Percentiles rank a stretch among this genome's conserved stretches.
These are phyloP conservation scores for Solanum ossicruentum DNA, from an alignment of 257 asterid genomes.

Conservation along the genomic window DNA sequence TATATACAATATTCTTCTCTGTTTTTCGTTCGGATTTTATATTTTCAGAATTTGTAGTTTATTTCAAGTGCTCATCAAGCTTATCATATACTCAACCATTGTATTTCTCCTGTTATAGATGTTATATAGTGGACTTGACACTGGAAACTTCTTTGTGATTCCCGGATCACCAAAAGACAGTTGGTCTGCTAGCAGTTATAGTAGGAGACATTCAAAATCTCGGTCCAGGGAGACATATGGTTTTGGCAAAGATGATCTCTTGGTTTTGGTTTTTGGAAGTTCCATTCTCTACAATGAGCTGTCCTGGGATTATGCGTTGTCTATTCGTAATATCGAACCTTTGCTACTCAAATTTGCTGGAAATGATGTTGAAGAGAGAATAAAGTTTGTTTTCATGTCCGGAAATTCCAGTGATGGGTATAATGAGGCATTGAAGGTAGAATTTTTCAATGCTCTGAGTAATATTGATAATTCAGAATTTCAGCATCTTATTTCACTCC, in stretches of 20 bases:
- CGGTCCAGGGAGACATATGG: constrained; percentile 66
- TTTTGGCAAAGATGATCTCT: constrained; percentile 49
- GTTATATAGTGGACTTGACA: constrained; percentile 82
- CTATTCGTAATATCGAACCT: constrained; percentile 70
- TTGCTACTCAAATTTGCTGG: constrained; percentile 66
- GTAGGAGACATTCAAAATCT: constrained; percentile 63
- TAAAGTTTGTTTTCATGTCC: constrained; percentile 63
- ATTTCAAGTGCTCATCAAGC: background rate
- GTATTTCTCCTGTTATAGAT: constrained; percentile 60
- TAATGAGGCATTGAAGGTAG: constrained; percentile 72
- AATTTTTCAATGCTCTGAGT: background rate
- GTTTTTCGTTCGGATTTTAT: background rate
- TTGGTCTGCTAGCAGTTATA: constrained; percentile 91
- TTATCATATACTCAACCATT: constrained; percentile 21
- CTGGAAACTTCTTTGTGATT: constrained; percentile 97
- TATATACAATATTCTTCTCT: constrained; percentile 19
- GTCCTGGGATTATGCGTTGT: constrained; percentile 72
- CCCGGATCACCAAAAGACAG: constrained; percentile 90
- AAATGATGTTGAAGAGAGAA: constrained; percentile 29
- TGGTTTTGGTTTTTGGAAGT: constrained; percentile 86
- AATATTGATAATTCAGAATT: background rate
- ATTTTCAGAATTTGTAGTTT: background rate
- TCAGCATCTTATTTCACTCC: background rate
- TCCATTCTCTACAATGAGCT: constrained; percentile 66
- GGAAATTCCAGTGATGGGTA: constrained; percentile 79